Evolutionary conservation across 2,329 filamentous ascomycete genomes (phyloP), one percentile per base, ranked within the genome.

Genomic region (Cadophora malorum): DNA sequence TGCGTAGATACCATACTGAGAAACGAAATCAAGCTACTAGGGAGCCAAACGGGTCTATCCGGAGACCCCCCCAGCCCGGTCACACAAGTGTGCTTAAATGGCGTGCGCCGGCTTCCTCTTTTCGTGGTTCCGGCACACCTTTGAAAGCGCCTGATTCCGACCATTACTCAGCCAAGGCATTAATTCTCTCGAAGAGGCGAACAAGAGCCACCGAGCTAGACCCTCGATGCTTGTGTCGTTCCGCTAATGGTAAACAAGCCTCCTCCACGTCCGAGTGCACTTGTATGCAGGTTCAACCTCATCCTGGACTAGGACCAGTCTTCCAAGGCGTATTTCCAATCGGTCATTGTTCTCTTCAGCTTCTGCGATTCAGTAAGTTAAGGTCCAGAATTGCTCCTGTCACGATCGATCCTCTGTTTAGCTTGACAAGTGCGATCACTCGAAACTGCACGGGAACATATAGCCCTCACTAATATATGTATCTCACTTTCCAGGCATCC

Each of bases 351-450:
- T 38, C 47, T 21, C 45, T 65, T 14, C 21, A 41, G 8, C 38
- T 65, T n/a, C 64, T 65, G 61, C 56, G 55, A 9, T 65, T 65
- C 31, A 25, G 64, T 65, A 35, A 21, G 64, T 61, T n/a, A n/a
- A n/a, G 8, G 35, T 38, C 3, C 28, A 28, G 5, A 28, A 28
- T 28, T 28, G n/a, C n/a, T n/a, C n/a, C n/a, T n/a, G n/a, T n/a
- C n/a, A n/a, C n/a, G n/a, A n/a, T n/a, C n/a, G n/a, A n/a, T n/a
- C 28, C 28, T 28, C 28, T 28, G 28, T 28, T 28, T 28, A 28
- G 28, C 28, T 28, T 28, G 28, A 28, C 28, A 28, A 3, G 28
- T 28, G 28, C 28, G 28, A 28, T 28, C 28, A 28, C 28, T 28
- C 35, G 12, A 38, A 10, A 10, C 3, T 9, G 8, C 4, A 38